A percentile compares a stretch with the other conserved stretches of the same genome.
Evolutionary conservation across 1,284 basidiomycete genomes (phyloP).

Genomic region (Farysia itapuensis): DNA sequence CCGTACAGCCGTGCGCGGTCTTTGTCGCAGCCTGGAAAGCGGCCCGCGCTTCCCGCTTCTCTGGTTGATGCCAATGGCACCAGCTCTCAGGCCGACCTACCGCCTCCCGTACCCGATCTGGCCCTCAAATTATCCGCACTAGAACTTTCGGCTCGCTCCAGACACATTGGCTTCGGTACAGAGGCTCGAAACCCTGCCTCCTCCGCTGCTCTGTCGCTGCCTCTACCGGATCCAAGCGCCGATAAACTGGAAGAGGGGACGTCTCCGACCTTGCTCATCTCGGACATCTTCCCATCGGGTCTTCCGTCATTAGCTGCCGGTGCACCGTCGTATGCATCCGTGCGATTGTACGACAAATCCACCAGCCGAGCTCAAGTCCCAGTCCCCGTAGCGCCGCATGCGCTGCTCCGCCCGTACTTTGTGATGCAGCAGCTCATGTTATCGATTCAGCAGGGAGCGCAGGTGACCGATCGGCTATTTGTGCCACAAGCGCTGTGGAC

Average conservation of each 20-base stretch:
- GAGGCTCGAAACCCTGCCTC: background rate
- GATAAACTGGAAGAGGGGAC: background rate
- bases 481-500: slow-evolving; percentile 84
- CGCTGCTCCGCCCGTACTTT: slow-evolving; percentile 31
- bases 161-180: background rate
- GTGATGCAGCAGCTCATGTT: slow-evolving; percentile 18
- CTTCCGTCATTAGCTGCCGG: slow-evolving; percentile 39
- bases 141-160: slow-evolving; percentile 2
- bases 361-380: background rate
- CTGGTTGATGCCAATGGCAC: slow-evolving; percentile 25
- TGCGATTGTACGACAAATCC: background rate
- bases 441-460: slow-evolving; percentile 67
- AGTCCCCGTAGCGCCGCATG: slow-evolving; percentile 4
- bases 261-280: slow-evolving; percentile 9
- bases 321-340: slow-evolving; percentile 29
- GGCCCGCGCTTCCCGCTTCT: slow-evolving; percentile 36
- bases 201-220: slow-evolving; percentile 11
- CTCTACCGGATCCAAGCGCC: slow-evolving; percentile 9
- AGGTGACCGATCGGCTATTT: slow-evolving; percentile 82
- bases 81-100: slow-evolving; percentile 2
- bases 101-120: slow-evolving; percentile 40
- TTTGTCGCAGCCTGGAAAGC: slow-evolving; percentile 37
- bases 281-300: slow-evolving; percentile 43
- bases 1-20: slow-evolving; percentile 36
- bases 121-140: slow-evolving; percentile 34